phyloP scores from a whole-genome alignment of 768 basidiomycete species.

The Trametes elegans region DNA sequence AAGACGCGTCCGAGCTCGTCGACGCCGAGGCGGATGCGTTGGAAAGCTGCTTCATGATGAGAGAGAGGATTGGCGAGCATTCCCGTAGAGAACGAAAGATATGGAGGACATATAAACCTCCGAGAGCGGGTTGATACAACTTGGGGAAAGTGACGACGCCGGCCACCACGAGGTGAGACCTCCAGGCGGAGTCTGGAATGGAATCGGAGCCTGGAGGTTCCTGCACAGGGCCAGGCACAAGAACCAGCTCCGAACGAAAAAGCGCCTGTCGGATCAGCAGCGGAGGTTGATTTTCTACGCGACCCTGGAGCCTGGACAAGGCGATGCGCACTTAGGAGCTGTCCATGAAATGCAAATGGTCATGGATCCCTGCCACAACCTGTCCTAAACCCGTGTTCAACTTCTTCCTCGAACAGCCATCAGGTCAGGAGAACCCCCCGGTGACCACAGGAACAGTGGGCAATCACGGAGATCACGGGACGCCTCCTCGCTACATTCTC shows the following conservation, averaged over 20 bases:
- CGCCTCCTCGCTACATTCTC: constrained; percentile 14
- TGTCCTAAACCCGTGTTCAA: no score
- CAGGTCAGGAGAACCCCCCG: neutral
- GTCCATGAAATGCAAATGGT: constrained; percentile 6
- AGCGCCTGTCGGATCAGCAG: no score
- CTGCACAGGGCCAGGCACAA: no score
- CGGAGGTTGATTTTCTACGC: no score
- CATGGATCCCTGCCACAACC: neutral
- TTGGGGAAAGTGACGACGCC: constrained; percentile 1
- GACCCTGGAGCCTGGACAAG: neutral
- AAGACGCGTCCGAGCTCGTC: constrained; percentile 18
- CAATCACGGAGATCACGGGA: constrained; percentile 15
- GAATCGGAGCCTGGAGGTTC: neutral
- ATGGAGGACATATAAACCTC: constrained; percentile 8
- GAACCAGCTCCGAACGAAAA: neutral
- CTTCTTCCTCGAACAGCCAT: neutral
- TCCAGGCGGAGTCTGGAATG: neutral
- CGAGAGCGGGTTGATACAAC: constrained; percentile 6
- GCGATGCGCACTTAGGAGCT: neutral
- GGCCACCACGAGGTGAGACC: neutral
- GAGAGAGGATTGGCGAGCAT: neutral
- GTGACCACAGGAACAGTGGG: constrained; percentile 16
- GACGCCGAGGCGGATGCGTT: constrained; percentile 13
- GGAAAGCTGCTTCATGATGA: constrained; percentile 8
- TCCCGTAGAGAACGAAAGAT: constrained; percentile 4